Conservation (phyloP, 1,139 yeast genomes). For the Magnusiomyces paraingens region DNA sequence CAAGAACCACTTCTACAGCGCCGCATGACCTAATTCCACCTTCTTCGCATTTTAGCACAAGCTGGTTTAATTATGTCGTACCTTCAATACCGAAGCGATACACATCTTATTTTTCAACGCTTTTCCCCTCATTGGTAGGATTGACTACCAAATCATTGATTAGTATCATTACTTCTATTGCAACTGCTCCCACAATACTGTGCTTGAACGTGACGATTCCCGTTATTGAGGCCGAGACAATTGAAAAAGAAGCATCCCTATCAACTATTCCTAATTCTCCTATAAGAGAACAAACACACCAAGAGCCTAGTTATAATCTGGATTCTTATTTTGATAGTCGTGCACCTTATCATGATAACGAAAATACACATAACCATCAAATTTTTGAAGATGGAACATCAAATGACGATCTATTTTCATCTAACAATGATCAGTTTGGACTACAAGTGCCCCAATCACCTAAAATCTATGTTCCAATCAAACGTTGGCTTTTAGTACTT, state of each 20-base stretch:
- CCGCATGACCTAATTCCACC: neutral
- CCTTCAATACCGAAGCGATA: neutral
- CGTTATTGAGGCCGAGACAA: conserved; percentile 34
- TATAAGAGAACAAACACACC: neutral
- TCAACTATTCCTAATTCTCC: neutral
- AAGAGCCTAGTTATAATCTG: neutral
- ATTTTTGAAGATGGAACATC: too few species aligned
- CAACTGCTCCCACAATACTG: conserved; percentile 41
- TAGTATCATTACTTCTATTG: conserved; percentile 29
- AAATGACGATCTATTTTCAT: too few species aligned
- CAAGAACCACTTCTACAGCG: neutral
- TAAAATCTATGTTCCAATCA: conserved; percentile 9
- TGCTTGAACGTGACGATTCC: conserved; percentile 46
- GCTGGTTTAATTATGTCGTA: neutral
- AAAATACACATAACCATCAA: neutral
- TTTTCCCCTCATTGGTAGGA: conserved; percentile 28
- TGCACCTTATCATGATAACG: neutral
- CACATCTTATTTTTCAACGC: conserved; percentile 5
- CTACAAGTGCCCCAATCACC: neutral
- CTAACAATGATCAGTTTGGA: neutral
- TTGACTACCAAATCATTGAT: conserved; percentile 23
- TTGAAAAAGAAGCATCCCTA: conserved; percentile 16
- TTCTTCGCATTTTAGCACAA: neutral
- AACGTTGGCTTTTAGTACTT: conserved; percentile 12
- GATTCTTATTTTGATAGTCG: neutral